Base-by-base conservation (phyloP, 495 filamentous ascomycete species). In the Neurospora pannonica region DNA sequence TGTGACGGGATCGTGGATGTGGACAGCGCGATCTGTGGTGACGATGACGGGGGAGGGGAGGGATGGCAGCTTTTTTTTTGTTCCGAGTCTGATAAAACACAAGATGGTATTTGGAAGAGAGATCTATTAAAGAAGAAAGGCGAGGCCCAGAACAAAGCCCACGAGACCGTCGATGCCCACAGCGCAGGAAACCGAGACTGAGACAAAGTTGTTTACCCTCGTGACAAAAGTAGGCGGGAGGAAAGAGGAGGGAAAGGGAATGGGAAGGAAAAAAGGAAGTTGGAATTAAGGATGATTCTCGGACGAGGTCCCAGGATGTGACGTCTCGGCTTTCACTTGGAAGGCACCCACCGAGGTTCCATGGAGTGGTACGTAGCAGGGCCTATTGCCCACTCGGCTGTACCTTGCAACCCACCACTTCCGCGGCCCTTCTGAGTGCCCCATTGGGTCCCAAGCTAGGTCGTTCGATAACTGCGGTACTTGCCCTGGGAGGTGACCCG, bases 181-280 rank as follows among this genome's bases (percentile, higher is more conserved):
- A 62, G 54, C 54, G 54, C 28, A 62, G 54, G 48, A 31, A 62
- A 31, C 54, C 54, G 28, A 67, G 54, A 67, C 54, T 36, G 28
- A 67, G 54, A 34, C 54, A 67, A 15, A 17, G 54, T 34, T 67
- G 15, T 67, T 48, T 48, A 40, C 71, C 71, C 42, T 74, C 67
- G 37, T 42, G 40, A 46, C 28, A 9, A 73, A 39, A 28, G n/a
- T 13, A 37, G 31, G 39, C 31, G 13, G 69, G 54, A 24, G 15
- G 71, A 71, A 72, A 38, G 28, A 74, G 37, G 70, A 31, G 21
- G 72, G 67, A 74, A 74, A 70, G 72, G 71, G 73, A 76, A 77
- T 34, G 77, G 73, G 71, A 75, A 75, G 39, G 46, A 75, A 70
- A 74, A 76, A 76, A 72, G 75, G 78, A 74, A 72, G 74, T 74